Conservation (phyloP, 371 early-diverging fungal species). For the Blastocladiella emersonii region DNA sequence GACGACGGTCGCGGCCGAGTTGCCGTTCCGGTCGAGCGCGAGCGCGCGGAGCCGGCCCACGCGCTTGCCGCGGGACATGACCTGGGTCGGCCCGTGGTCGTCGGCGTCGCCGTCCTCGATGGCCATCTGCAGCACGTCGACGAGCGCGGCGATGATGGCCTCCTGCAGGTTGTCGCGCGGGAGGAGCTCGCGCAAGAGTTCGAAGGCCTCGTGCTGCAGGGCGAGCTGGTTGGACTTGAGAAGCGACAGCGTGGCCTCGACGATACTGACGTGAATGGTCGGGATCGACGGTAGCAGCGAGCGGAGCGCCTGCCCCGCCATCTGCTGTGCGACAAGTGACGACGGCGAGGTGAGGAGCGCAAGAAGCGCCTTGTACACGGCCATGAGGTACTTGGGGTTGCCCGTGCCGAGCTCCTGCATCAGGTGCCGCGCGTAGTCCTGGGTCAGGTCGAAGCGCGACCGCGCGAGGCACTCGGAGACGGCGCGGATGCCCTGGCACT, state of each 20-base stretch:
- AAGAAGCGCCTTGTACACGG: conserved; percentile 35
- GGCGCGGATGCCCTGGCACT: conserved; percentile 30
- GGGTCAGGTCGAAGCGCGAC: conserved; percentile 27
- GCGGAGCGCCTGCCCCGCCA: conserved; percentile 35
- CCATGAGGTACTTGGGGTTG: conserved; percentile 35
- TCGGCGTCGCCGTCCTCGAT: conserved; percentile 23
- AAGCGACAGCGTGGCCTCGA: conserved; percentile 27
- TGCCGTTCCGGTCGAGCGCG: too few relatives aligned
- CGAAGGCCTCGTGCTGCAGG: conserved; percentile 41
- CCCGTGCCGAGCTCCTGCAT: conserved; percentile 33
- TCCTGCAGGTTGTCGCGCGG: conserved; percentile 27
- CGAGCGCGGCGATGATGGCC: conserved; percentile 23
- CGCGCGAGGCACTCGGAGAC: conserved; percentile 33
- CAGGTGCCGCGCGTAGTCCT: conserved; percentile 30
- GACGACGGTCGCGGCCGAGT: too few relatives aligned
- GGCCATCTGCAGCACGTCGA: conserved; percentile 19
- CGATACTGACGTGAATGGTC: conserved; percentile 25
- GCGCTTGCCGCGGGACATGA: neutral
- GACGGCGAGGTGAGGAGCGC: conserved; percentile 26
- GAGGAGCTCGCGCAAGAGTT: conserved; percentile 27
- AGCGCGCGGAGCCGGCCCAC: neutral
- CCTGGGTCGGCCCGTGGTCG: conserved; percentile 6
- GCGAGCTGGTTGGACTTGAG: conserved; percentile 31
- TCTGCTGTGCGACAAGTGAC: conserved; percentile 28
- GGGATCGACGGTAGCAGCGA: conserved; percentile 32